Conservation (phyloP, 306 rosid species). For the Lupinus albus region DNA sequence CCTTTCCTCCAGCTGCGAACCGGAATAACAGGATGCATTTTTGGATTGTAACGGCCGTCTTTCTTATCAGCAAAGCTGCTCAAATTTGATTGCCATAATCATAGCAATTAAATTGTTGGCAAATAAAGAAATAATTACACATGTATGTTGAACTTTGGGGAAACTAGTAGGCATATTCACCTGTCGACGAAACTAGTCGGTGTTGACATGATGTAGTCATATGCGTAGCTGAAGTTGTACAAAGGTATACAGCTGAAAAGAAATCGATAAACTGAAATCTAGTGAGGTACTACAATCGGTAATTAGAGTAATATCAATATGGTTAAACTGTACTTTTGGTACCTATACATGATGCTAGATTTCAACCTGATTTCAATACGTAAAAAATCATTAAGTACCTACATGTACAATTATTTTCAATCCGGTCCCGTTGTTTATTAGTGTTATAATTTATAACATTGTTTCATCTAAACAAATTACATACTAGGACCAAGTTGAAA, state of each 20-base stretch:
- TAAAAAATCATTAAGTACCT: no score
- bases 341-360: no score
- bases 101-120: constrained; percentile 31
- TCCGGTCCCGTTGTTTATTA: no score
- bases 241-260: constrained; percentile 95
- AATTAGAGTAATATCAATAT: neutral
- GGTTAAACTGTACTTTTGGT: neutral
- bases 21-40: constrained; percentile 85
- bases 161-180: constrained; percentile 48
- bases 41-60: constrained; percentile 96
- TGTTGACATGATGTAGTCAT: constrained; percentile 87
- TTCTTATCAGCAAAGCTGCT: constrained; percentile 94
- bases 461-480: no score
- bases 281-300: constrained; percentile 48
- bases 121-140: constrained; percentile 6
- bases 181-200: constrained; percentile 95
- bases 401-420: no score
- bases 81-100: constrained; percentile 30
- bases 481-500: no score
- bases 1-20: constrained; percentile 96
- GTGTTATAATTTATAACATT: no score
- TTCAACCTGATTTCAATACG: no score
- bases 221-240: constrained; percentile 90
- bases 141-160: neutral
- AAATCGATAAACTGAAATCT: constrained; percentile 68